phyloP scores from a whole-genome alignment of 2,329 filamentous ascomycete species.

The Fusarium sp. region DNA sequence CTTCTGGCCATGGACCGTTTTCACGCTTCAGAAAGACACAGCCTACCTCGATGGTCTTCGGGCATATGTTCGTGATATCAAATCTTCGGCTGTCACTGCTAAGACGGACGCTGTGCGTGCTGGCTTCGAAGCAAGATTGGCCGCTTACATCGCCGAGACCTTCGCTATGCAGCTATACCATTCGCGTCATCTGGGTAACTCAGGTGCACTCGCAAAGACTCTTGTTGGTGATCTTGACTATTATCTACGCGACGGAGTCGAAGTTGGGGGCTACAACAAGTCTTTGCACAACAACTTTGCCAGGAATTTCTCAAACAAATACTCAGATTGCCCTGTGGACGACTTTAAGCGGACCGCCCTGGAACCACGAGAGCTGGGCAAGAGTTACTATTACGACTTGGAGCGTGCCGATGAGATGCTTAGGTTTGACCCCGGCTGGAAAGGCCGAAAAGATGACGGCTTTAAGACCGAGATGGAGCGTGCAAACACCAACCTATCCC shows the following conservation, averaged over 20 bases:
- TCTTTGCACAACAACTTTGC: conserved; percentile 90
- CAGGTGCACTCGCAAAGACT: conserved; percentile 75
- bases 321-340: conserved; percentile 79
- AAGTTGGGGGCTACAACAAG: conserved; percentile 86
- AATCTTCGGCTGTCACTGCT: conserved; percentile 65
- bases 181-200: conserved; percentile 82
- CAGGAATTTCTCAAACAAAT: conserved; percentile 86
- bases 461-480: conserved; percentile 87
- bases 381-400: conserved; percentile 88
- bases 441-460: conserved; percentile 76
- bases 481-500: conserved; percentile 91
- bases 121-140: conserved; percentile 78
- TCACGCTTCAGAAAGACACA: conserved; percentile 81
- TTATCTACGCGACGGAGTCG: conserved; percentile 83
- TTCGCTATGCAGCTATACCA: conserved; percentile 93
- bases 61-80: conserved; percentile 75
- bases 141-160: conserved; percentile 88
- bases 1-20: conserved; percentile 95
- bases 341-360: conserved; percentile 86
- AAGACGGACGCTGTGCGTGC: conserved; percentile 71
- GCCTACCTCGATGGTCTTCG: conserved; percentile 81
- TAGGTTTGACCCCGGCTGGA: conserved; percentile 84
- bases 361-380: conserved; percentile 76
- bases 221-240: conserved; percentile 84
- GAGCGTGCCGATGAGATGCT: conserved; percentile 83